These are phyloP conservation scores for Fusarium proliferatum DNA, from an alignment of 2,329 filamentous ascomycete genomes.

Conservation along the genomic window DNA sequence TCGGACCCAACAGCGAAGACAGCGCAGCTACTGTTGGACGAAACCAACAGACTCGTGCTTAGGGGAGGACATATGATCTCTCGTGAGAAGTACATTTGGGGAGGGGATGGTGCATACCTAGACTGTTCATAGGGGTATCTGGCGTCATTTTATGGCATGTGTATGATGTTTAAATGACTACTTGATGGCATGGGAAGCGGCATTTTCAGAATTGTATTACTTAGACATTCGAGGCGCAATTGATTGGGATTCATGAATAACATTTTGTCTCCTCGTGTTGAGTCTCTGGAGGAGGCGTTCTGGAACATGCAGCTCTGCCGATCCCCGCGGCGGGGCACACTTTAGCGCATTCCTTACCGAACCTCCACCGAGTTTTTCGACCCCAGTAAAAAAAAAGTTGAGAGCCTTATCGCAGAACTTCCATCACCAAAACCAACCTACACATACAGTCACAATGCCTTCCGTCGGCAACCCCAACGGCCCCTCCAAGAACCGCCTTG, in stretches of 20 bases:
- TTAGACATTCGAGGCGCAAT: conserved; percentile 8
- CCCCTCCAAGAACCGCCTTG: conserved; percentile 64
- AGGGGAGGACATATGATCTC: neutral
- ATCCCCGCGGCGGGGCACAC: conserved; percentile 27
- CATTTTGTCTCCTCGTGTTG: neutral
- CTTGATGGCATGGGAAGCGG: neutral
- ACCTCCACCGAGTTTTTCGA: conserved; percentile 32
- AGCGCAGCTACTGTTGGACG: conserved; percentile 50
- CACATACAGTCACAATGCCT: conserved; percentile 54
- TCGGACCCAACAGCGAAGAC: conserved; percentile 28
- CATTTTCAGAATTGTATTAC: conserved; percentile 5
- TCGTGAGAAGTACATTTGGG: neutral
- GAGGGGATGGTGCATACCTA: neutral
- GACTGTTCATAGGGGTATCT: neutral
- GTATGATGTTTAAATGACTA: neutral
- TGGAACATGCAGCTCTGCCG: conserved; percentile 19
- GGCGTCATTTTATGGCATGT: neutral
- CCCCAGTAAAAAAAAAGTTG: conserved; percentile 32
- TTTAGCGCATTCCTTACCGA: conserved; percentile 26
- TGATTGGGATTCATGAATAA: neutral
- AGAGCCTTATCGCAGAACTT: conserved; percentile 25
- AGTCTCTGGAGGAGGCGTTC: conserved; percentile 4
- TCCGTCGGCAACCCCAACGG: conserved; percentile 70
- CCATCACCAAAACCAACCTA: conserved; percentile 1
- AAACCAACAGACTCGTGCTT: conserved; percentile 44